Evolutionary conservation across 106 monocot species (phyloP).

Genomic region (Alisma plantagoaquatica): DNA sequence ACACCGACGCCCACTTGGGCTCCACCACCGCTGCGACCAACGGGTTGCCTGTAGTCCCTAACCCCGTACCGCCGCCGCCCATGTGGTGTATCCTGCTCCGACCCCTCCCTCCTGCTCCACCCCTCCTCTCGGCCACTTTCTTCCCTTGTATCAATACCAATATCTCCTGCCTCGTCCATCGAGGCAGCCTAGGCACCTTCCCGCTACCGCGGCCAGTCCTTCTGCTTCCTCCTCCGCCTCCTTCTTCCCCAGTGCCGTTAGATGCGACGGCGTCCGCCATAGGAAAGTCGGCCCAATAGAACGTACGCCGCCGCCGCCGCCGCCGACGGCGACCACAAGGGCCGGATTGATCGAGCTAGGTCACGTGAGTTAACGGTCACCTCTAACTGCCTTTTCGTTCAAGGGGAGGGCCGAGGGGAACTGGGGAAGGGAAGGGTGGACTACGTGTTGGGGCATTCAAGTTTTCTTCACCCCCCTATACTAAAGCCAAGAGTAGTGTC

Average conservation of each 20-base stretch:
- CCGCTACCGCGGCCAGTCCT: slow-evolving; percentile 13
- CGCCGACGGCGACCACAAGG: too few species aligned
- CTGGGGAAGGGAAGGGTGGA: background rate
- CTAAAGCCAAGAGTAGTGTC: too few species aligned
- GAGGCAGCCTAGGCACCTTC: slow-evolving; percentile 37
- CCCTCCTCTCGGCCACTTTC: slow-evolving; percentile 45
- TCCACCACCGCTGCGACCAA: slow-evolving; percentile 14
- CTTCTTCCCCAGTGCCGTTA: slow-evolving; percentile 8
- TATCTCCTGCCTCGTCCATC: slow-evolving; percentile 90
- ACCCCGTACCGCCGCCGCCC: slow-evolving; percentile 15
- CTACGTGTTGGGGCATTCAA: too few species aligned
- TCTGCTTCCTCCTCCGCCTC: slow-evolving; percentile 11
- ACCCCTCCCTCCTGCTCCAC: too few species aligned
- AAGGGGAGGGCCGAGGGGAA: background rate
- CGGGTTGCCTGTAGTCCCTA: too few species aligned
- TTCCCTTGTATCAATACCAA: slow-evolving; percentile 76
- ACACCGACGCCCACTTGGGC: slow-evolving; percentile 60
- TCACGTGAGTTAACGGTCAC: slow-evolving; percentile 10
- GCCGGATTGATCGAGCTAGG: background rate
- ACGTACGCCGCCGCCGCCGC: too few species aligned
- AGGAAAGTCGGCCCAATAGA: background rate
- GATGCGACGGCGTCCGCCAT: slow-evolving; percentile 31
- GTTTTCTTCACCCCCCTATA: too few species aligned
- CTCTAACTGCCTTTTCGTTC: background rate
- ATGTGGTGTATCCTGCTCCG: slow-evolving; percentile 16